phyloP scores from a whole-genome alignment of 2,329 filamentous ascomycete species.

The Purpureocillium takamizusanense region DNA sequence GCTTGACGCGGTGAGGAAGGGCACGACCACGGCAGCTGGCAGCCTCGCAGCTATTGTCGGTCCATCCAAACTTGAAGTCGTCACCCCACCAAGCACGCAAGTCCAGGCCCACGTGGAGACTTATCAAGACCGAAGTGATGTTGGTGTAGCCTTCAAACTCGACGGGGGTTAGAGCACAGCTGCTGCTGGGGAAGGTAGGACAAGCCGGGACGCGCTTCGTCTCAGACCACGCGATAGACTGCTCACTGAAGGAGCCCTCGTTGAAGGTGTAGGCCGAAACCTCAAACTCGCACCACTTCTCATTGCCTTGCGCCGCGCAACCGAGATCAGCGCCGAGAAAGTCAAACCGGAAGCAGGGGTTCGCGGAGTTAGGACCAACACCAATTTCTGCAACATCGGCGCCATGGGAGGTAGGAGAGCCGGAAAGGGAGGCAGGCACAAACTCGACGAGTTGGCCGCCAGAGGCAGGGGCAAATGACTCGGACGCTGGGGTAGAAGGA shows the following conservation, averaged over 20 bases:
- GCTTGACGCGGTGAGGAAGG: conserved; percentile 17
- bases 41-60: conserved; percentile 29
- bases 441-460: conserved; percentile 30
- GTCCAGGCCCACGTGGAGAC: conserved; percentile 25
- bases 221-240: conserved; percentile 30
- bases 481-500: conserved; percentile 19
- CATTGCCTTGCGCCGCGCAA: conserved; percentile 23
- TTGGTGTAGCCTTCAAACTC: conserved; percentile 27
- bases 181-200: conserved; percentile 19
- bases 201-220: conserved; percentile 29
- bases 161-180: conserved; percentile 25
- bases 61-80: conserved; percentile 30
- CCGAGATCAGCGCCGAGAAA: conserved; percentile 29
- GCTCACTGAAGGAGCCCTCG: conserved; percentile 18
- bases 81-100: conserved; percentile 32
- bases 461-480: conserved; percentile 27
- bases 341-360: conserved; percentile 29
- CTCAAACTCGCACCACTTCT: conserved; percentile 31
- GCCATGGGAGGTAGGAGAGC: conserved; percentile 10
- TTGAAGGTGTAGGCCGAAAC: conserved; percentile 31
- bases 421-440: conserved; percentile 24
- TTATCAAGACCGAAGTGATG: conserved; percentile 29
- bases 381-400: conserved; percentile 29
- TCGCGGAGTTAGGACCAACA: conserved; percentile 26
- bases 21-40: conserved; percentile 22